Evolutionary conservation across 2,329 filamentous ascomycete genomes (phyloP), one percentile per base, ranked within the genome.

Genomic region (Alternaria arbusti): DNA sequence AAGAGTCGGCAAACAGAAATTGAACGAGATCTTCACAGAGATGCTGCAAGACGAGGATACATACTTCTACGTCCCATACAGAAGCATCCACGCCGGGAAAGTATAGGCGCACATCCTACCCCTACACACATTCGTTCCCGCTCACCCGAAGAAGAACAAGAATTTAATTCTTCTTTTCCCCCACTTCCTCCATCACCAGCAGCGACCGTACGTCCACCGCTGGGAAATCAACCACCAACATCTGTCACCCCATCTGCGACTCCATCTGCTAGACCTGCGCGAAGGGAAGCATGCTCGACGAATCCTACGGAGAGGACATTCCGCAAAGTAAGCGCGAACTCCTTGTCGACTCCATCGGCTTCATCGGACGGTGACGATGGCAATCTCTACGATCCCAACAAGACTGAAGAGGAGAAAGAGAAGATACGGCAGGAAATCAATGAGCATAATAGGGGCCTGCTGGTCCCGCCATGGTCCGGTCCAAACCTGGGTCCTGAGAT

Each of bases 51-150:
- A 40, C 15, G 36, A 1, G 36, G 1, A 17, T 40, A 40, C n/a
- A 0, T 0, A 0, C 36, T 17, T 10, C 36, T 5, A 1, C 36
- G 36, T 40, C 36, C n/a, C 1, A 11, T 0, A 40, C 36, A 3
- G 9, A 40, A 10, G 36, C 15, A 40, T 3, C 36, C 36, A 11
- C 36, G 36, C 3, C 36, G 36, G n/a, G n/a, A 11, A 17, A 11
- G 9, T n/a, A 40, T 0, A 10, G 4, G 11, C 30, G 30, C 12
- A 40, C 36, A 9, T 40, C 36, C 36, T 17, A 40, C 4, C 36
- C n/a, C n/a, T 2, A 40, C 1, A 3, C 0, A 40, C 15, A 0
- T 5, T 40, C 36, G 36, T 10, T 40, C 36, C 10, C 36, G n/a
- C n/a, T 40, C 36, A 40, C 36, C 36, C 4, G 36, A 40, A 6